Percentiles rank a stretch among this genome's conserved stretches.
phyloP scores from a whole-genome alignment of 2,329 filamentous ascomycete species.

The Fusarium cyanostomum region DNA sequence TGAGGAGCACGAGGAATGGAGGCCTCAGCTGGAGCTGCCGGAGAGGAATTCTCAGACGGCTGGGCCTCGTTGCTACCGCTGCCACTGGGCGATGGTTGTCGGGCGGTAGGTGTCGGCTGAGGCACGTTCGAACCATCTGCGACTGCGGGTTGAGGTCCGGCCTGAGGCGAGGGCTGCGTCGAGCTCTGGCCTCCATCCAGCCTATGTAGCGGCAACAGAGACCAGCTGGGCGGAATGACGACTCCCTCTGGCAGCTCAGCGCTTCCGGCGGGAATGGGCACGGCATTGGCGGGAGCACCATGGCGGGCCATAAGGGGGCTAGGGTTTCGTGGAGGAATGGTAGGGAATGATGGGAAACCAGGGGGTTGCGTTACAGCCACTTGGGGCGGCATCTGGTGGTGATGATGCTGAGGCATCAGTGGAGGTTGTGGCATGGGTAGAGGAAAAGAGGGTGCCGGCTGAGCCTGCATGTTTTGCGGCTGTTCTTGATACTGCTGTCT shows the following conservation, averaged over 20 bases:
- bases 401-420: slow-evolving; percentile 24
- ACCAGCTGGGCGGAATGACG: slow-evolving; percentile 72
- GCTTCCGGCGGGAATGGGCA: slow-evolving; percentile 67
- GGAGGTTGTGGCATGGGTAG: slow-evolving; percentile 18
- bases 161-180: slow-evolving; percentile 38
- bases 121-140: slow-evolving; percentile 24
- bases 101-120: slow-evolving; percentile 15
- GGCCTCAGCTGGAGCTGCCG: slow-evolving; percentile 17
- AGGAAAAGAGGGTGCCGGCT: slow-evolving; percentile 17
- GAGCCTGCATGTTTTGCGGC: slow-evolving; percentile 31
- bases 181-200: slow-evolving; percentile 51
- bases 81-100: slow-evolving; percentile 27
- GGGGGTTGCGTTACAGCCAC: slow-evolving; percentile 28
- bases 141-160: slow-evolving; percentile 28
- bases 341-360: slow-evolving; percentile 35
- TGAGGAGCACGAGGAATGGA: slow-evolving; percentile 13
- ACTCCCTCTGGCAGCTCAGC: slow-evolving; percentile 70
- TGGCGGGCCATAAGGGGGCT: slow-evolving; percentile 59
- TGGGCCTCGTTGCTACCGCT: slow-evolving; percentile 29
- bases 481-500: slow-evolving; percentile 52
- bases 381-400: slow-evolving; percentile 29
- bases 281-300: slow-evolving; percentile 54
- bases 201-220: slow-evolving; percentile 68
- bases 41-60: background rate
- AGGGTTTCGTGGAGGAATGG: slow-evolving; percentile 49